Conservation (phyloP, 139 green algal genomes). For the Axilococcus clingmanii region DNA sequence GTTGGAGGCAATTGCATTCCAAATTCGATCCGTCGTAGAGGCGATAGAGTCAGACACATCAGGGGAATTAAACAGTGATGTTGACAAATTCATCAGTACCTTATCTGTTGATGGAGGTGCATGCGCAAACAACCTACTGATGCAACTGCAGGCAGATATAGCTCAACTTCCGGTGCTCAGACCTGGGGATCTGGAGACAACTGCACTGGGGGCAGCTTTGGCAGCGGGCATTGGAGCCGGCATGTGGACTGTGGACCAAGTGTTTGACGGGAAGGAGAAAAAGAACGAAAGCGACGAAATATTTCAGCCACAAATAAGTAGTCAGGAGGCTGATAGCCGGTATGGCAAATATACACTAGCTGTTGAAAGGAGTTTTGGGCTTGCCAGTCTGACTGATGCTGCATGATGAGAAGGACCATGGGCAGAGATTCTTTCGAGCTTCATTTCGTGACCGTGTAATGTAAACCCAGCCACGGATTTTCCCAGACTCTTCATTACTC, state of each 20-base stretch:
- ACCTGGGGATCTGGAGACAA: conserved; percentile 85
- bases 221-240: conserved; percentile 81
- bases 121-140: conserved; percentile 73
- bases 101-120: conserved; percentile 91
- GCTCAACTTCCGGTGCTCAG: conserved; percentile 68
- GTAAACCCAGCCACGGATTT: no score
- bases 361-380: no score
- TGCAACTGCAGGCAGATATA: conserved; percentile 87
- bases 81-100: conserved; percentile 6
- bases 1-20: conserved; percentile 91
- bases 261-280: conserved; percentile 20
- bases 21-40: conserved; percentile 83
- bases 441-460: no score
- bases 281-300: conserved; percentile 10
- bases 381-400: no score
- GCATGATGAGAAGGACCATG: no score
- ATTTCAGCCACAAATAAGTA: conserved; percentile 20
- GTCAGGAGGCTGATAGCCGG: no score
- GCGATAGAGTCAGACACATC: conserved; percentile 64
- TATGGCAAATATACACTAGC: no score
- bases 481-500: no score
- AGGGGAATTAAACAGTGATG: neutral
- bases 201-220: conserved; percentile 77
- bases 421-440: no score
- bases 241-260: conserved; percentile 58